Evolutionary conservation across 2,329 filamentous ascomycete genomes (phyloP).

Genomic region (Ophiocordyceps camponoti-saundersi): DNA sequence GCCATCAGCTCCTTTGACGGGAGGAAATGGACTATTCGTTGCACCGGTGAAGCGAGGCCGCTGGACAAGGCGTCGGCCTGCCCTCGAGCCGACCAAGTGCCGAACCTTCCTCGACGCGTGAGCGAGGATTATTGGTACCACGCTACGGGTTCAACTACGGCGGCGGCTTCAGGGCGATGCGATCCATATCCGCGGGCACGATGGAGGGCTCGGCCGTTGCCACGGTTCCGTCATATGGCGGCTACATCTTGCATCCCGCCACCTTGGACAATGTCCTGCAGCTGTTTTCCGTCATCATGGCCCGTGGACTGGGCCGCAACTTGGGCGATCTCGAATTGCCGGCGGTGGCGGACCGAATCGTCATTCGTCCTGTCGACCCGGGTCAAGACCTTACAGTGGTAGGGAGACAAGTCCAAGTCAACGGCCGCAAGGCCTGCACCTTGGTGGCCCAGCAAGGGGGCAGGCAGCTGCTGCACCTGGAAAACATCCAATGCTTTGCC

Average conservation of each 20-base stretch:
- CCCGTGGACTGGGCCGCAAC: neutral
- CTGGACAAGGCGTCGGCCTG: too few species aligned
- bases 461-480: neutral
- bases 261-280: neutral
- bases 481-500: neutral
- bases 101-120: too few species aligned
- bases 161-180: neutral
- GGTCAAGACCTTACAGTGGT: neutral
- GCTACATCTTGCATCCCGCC: neutral
- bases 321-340: neutral
- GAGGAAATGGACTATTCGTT: too few species aligned
- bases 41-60: too few species aligned
- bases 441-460: neutral
- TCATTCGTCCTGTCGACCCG: neutral
- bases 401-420: neutral
- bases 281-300: neutral
- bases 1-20: too few species aligned
- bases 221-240: neutral
- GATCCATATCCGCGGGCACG: neutral
- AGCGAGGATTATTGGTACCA: neutral
- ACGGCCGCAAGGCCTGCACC: neutral
- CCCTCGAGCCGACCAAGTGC: too few species aligned
- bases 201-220: neutral
- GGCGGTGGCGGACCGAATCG: neutral
- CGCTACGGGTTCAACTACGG: neutral